These are phyloP conservation scores for Xylariaceae sp. DNA, from an alignment of 2,329 filamentous ascomycete species.

Conservation along the genomic window DNA sequence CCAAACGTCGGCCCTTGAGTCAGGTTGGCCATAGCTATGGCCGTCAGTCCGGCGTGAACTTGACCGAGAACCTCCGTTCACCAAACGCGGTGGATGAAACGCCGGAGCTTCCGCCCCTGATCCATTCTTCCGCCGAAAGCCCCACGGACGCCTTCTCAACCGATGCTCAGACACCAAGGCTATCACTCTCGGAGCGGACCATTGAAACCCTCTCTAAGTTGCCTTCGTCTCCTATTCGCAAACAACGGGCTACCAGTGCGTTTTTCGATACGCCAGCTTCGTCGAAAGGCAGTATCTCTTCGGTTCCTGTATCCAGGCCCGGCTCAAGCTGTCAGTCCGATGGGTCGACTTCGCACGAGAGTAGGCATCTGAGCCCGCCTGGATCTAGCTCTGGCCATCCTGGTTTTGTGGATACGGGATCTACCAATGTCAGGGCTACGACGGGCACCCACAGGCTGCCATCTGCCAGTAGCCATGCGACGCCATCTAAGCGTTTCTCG, in stretches of 20 bases:
- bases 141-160: slow-evolving; percentile 27
- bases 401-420: slow-evolving; percentile 37
- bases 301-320: slow-evolving; percentile 53
- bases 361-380: slow-evolving; percentile 48
- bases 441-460: too few species aligned
- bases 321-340: slow-evolving; percentile 59
- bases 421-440: slow-evolving; percentile 37
- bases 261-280: slow-evolving; percentile 64
- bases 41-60: slow-evolving; percentile 12
- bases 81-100: slow-evolving; percentile 9
- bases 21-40: slow-evolving; percentile 19
- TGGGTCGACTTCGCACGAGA: slow-evolving; percentile 48
- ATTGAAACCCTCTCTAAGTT: slow-evolving; percentile 77
- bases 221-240: slow-evolving; percentile 69
- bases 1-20: slow-evolving; percentile 24
- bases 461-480: slow-evolving; percentile 41
- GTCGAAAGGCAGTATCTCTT: slow-evolving; percentile 46
- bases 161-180: slow-evolving; percentile 26
- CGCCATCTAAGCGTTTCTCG: slow-evolving; percentile 37
- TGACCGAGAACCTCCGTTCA: slow-evolving; percentile 12
- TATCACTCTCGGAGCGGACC: slow-evolving; percentile 75
- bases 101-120: slow-evolving; percentile 23
- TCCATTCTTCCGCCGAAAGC: slow-evolving; percentile 20
- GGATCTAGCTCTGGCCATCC: slow-evolving; percentile 51
- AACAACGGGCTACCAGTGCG: slow-evolving; percentile 56